phyloP scores from a whole-genome alignment of 2,329 filamentous ascomycete species.

The Fusarium sterilihyphosum region DNA sequence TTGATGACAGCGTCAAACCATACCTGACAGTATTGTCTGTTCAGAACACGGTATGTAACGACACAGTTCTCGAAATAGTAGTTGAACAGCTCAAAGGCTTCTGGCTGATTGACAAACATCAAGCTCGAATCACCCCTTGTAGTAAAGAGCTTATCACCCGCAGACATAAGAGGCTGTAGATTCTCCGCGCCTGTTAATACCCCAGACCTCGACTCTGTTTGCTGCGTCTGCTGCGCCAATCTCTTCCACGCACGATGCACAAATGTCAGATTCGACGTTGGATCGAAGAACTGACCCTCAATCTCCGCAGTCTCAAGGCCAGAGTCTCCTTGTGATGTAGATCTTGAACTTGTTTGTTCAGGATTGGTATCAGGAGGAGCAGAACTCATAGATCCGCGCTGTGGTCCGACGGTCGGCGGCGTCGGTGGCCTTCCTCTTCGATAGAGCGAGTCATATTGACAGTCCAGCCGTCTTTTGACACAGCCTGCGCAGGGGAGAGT shows the following conservation, averaged over 20 bases:
- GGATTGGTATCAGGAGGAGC: constrained; percentile 11
- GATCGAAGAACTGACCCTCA: constrained; percentile 63
- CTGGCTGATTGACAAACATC: constrained; percentile 52
- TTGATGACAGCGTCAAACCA: constrained; percentile 57
- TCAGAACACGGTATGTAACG: constrained; percentile 67
- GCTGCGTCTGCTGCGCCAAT: constrained; percentile 55
- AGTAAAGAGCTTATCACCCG: constrained; percentile 61
- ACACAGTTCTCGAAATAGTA: constrained; percentile 70
- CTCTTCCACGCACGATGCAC: constrained; percentile 63
- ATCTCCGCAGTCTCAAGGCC: constrained; percentile 59
- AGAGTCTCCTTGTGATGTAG: constrained; percentile 49
- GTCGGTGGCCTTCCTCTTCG: constrained; percentile 51
- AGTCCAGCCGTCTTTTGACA: constrained; percentile 40
- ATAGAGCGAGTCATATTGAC: constrained; percentile 51
- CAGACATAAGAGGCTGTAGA: constrained; percentile 53
- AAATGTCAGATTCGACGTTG: constrained; percentile 62
- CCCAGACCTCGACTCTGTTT: constrained; percentile 16
- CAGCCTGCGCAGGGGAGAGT: constrained; percentile 50
- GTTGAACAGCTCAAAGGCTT: constrained; percentile 52
- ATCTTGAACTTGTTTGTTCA: neutral
- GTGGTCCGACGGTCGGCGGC: constrained; percentile 38
- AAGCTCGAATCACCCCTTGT: constrained; percentile 42
- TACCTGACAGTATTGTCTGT: constrained; percentile 60
- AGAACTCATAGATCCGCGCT: constrained; percentile 8
- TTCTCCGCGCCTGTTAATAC: constrained; percentile 44